Evolutionary conservation across 2,329 filamentous ascomycete species (phyloP), one percentile per base, ranked within the genome.

Genomic region (Hypoxylon sp.): DNA sequence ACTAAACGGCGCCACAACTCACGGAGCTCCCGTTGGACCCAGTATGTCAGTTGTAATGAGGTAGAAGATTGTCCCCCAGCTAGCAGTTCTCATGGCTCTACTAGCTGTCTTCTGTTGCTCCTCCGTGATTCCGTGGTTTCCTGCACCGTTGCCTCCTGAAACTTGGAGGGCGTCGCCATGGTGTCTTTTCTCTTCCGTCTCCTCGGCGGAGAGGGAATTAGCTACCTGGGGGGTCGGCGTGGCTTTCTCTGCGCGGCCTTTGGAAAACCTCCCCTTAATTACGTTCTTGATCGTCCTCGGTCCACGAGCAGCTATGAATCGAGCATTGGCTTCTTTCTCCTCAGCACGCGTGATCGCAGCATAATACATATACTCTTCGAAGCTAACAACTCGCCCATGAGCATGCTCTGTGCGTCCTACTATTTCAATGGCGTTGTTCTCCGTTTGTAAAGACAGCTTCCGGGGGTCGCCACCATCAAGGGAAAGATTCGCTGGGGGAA

Each of bases 1-100:
- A 30, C 17, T 28, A 19, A 41, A 48, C n/a, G n/a, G 23, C 7
- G 19, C 25, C 2, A 21, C 13, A 48, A 68, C 72, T 75, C 50
- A 77, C 72, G 79, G 79, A 9, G 80, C 77, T 21, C 79, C 80
- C 57, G 76, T 81, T 2, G 82, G 82, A 1, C 83, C 83, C 7
- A 84, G 70, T 57, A 84, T 83, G 60, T 84, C 83, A 0, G 82
- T 85, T 17, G 82, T 84, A 67, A 85, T 85, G 41, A 85, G 78
- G 53, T 83, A 84, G 68, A 86, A 85, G 36, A 81, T 77, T 36
- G 82, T 81, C 3, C 82, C 82, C 76, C 81, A 80, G 1, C 79
- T 80, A 0, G 83, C 83, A 0, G 83, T 85, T 6, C 84, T 78
- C 63, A 83, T 62, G 4, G 81, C 80, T 21, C 84, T 80, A 19